These are phyloP conservation scores for Skeletonema grethae DNA, from an alignment of 108 stramenopile species.

Conservation along the genomic window DNA sequence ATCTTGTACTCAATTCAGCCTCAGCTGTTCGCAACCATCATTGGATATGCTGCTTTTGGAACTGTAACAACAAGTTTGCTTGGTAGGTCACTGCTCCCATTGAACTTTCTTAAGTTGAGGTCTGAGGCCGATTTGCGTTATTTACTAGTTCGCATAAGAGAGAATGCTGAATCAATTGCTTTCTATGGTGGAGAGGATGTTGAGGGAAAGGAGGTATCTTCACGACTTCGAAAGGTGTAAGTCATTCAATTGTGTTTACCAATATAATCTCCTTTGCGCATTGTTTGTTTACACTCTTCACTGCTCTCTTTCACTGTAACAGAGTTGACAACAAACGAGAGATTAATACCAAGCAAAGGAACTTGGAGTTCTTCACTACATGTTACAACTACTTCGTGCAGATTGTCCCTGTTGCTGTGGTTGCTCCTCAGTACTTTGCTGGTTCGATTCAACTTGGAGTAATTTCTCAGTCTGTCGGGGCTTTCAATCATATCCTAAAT, in stretches of 20 bases:
- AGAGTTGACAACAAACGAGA: constrained; percentile 71
- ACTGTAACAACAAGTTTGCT: constrained; percentile 67
- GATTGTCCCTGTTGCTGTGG: constrained; percentile 91
- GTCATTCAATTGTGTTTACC: background rate
- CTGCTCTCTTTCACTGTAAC: background rate
- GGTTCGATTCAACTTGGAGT: constrained; percentile 91
- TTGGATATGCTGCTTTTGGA: constrained; percentile 83
- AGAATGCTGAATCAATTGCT: constrained; percentile 97
- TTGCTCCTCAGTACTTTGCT: constrained; percentile 92
- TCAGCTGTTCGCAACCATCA: constrained; percentile 85
- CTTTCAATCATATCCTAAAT: constrained; percentile 77
- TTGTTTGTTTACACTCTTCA: background rate
- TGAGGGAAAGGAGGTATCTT: constrained; percentile 68
- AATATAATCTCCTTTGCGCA: too few species aligned
- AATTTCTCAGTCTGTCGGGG: constrained; percentile 81
- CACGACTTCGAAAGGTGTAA: constrained; percentile 62
- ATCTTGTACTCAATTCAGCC: constrained; percentile 93
- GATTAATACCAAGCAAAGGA: constrained; percentile 78
- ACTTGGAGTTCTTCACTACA: constrained; percentile 94
- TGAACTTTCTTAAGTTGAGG: constrained; percentile 85
- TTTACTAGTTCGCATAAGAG: constrained; percentile 81
- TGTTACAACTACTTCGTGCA: constrained; percentile 87
- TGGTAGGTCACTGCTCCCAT: constrained; percentile 72
- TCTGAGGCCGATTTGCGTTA: constrained; percentile 93
- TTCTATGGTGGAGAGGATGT: constrained; percentile 92